These are phyloP conservation scores for Umbellularia californica DNA, from an alignment of 164 flowering plant species.

Conservation along the genomic window DNA sequence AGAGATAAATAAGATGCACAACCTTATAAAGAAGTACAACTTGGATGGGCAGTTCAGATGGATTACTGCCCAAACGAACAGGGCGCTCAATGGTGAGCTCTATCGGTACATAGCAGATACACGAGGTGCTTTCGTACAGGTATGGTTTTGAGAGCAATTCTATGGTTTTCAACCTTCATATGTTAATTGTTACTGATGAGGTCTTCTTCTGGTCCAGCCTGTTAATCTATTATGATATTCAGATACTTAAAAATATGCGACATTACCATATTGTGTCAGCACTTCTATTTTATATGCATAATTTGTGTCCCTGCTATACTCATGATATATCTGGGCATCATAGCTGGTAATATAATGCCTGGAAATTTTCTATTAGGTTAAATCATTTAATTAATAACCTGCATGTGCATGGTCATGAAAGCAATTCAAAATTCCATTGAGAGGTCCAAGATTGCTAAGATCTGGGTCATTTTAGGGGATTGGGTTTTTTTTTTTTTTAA, in stretches of 20 bases:
- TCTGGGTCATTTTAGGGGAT: too few relatives aligned
- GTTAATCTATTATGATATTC: background rate
- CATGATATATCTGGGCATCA: too few relatives aligned
- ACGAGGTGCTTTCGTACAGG: conserved; percentile 89
- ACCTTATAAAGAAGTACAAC: conserved; percentile 57
- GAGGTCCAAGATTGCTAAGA: background rate
- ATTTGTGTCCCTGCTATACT: too few relatives aligned
- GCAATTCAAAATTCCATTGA: background rate
- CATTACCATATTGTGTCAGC: too few relatives aligned
- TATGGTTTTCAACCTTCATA: background rate
- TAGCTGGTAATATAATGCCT: background rate
- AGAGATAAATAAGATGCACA: conserved; percentile 94
- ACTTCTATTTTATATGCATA: too few relatives aligned
- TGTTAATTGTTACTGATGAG: background rate
- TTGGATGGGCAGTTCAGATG: conserved; percentile 84
- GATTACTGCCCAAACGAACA: conserved; percentile 76
- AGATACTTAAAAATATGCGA: too few relatives aligned
- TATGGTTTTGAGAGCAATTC: conserved; percentile 10
- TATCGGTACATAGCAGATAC: conserved; percentile 94
- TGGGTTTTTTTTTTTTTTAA: too few relatives aligned
- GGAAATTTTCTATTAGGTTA: background rate
- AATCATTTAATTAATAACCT: background rate
- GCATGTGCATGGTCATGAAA: background rate
- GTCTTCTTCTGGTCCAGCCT: background rate
- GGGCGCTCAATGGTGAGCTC: conserved; percentile 91